Base-by-base conservation (phyloP, 805 yeast species). In the Sungouiella blattae region DNA sequence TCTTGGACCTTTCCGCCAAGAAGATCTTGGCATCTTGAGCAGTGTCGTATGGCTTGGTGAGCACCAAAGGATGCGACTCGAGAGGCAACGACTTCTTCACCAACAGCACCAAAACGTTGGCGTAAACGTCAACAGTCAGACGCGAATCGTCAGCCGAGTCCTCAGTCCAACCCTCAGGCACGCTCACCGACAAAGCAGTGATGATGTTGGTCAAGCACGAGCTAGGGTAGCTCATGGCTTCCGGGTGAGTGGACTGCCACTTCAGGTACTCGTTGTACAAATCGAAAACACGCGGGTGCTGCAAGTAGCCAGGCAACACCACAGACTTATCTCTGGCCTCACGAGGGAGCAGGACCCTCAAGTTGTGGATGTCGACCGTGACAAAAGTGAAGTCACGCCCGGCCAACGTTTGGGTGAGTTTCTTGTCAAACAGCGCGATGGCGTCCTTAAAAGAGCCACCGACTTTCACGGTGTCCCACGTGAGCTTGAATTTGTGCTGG, bases 251-350 rank as follows among this genome's bases (percentile, higher is more conserved):
- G 21, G 62, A 63, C 56, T 81, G 85, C 85, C 87, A 83, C 47
- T 78, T 81, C 27, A 71, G 55, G 57, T 73, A 87, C 58, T 89
- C 97, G 41, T 73, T 75, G 53, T 75, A 73, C 42, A 88, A 61
- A 57, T 87, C 95, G 59, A 86, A 87, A 16, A 83, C 72, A 28
- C 80, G 69, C 3, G 96, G 84, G 45, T 81, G 80, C 55, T 81
- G 86, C 39, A 89, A 61, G 54, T 82, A 86, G 4, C 75, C 68
- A 0, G 96, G 96, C 37, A 88, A 68, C 4, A 69, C 73, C 38
- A 83, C 79, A 8, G 77, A 73, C 53, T 83, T 78, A 53, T 86
- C 95, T 26, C 87, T 69, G 6, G 95, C 86, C 55, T 87, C 95
- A 31, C 94, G 71, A 9, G 84, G 83, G 23, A 89, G 62, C 51